Conservation (phyloP, 2,329 filamentous ascomycete genomes). For the Trichoderma atroviride region DNA sequence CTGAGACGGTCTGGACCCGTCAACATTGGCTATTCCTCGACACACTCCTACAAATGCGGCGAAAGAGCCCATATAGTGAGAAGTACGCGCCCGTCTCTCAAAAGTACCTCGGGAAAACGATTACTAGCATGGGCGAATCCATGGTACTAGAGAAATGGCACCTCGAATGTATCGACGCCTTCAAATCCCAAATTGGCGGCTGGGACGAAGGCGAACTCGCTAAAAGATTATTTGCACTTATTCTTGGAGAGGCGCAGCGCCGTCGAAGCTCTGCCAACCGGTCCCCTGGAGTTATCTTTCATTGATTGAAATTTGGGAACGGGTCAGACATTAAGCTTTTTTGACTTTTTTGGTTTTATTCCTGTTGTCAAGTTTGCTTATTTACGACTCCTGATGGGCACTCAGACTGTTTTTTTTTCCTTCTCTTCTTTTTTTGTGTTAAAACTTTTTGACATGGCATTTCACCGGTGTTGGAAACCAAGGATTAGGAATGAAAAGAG, state of each 20-base stretch:
- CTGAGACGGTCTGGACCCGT: constrained; percentile 51
- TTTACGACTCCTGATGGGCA: background rate
- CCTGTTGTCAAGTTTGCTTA: background rate
- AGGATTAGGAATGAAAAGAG: background rate
- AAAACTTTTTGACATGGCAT: constrained; percentile 12
- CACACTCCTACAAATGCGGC: constrained; percentile 53
- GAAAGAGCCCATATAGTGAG: constrained; percentile 42
- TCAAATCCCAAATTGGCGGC: constrained; percentile 49
- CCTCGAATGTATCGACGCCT: constrained; percentile 59
- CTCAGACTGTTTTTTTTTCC: background rate
- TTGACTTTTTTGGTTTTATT: background rate
- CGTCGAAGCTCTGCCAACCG: constrained; percentile 27
- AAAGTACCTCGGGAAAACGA: constrained; percentile 51
- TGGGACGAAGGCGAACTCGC: constrained; percentile 55
- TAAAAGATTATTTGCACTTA: constrained; percentile 56
- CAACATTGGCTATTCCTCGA: constrained; percentile 59
- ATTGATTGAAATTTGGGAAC: constrained; percentile 30
- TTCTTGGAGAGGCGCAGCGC: constrained; percentile 52
- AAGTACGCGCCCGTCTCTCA: constrained; percentile 37
- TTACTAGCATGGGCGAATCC: constrained; percentile 49
- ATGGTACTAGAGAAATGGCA: constrained; percentile 59
- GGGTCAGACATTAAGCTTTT: too few species aligned
- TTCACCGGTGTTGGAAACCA: constrained; percentile 10
- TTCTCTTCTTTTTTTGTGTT: background rate
- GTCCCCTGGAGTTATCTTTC: constrained; percentile 37